phyloP scores from a whole-genome alignment of 768 basidiomycete genomes.

The Dioszegia crocea region DNA sequence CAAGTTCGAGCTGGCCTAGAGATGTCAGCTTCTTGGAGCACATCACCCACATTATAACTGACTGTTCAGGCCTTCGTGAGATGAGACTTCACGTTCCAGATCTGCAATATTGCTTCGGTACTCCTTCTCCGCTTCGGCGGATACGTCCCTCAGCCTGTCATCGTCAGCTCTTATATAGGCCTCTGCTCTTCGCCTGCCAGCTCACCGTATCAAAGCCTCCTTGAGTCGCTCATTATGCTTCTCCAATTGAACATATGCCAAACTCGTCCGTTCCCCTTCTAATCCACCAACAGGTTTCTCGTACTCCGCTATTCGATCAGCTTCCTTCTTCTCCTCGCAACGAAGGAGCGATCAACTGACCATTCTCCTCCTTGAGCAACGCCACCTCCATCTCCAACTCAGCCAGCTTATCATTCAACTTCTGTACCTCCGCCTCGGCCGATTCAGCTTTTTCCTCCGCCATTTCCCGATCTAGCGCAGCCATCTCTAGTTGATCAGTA shows the following conservation, averaged over 20 bases:
- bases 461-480: constrained; percentile 90
- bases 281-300: constrained; percentile 40
- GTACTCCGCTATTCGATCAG: constrained; percentile 40
- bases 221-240: constrained; percentile 94
- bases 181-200: too few relatives aligned
- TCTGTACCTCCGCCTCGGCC: constrained; percentile 72
- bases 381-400: constrained; percentile 77
- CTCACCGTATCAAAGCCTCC: constrained; percentile 81
- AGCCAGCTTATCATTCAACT: constrained; percentile 70
- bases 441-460: constrained; percentile 87
- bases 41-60: constrained; percentile 18
- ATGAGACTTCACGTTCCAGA: constrained; percentile 80
- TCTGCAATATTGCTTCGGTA: constrained; percentile 73
- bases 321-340: background rate
- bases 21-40: constrained; percentile 13
- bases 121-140: constrained; percentile 80
- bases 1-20: constrained; percentile 71
- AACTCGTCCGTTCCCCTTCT: constrained; percentile 54
- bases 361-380: constrained; percentile 63
- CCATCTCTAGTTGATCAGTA: constrained; percentile 89
- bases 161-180: background rate
- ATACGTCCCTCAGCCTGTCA: constrained; percentile 77
- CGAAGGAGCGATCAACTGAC: constrained; percentile 19
- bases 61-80: constrained; percentile 77
- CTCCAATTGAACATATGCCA: constrained; percentile 72